phyloP scores from a whole-genome alignment of 2,329 filamentous ascomycete species.

The Plenodomus biglobosus region DNA sequence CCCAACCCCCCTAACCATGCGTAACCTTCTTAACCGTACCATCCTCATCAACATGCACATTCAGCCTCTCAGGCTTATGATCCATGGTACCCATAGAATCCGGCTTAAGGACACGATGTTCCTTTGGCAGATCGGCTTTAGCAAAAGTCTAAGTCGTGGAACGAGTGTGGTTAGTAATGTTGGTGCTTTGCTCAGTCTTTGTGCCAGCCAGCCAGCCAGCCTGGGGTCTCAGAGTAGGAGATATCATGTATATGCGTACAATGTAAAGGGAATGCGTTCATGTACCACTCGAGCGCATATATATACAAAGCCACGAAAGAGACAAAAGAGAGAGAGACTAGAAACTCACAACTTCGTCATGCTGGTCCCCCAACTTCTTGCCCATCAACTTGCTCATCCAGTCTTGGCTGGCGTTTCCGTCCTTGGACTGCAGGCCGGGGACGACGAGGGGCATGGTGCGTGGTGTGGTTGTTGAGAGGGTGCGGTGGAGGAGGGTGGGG shows the following conservation, averaged over 20 bases:
- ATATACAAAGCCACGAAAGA: too few species aligned
- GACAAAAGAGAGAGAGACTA: too few species aligned
- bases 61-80: slow-evolving; percentile 52
- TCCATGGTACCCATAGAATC: slow-evolving; percentile 53
- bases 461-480: slow-evolving; percentile 2
- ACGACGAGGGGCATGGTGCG: slow-evolving; percentile 55
- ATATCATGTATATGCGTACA: too few species aligned
- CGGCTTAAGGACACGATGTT: slow-evolving; percentile 51
- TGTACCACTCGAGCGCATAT: too few species aligned
- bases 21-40: slow-evolving; percentile 53
- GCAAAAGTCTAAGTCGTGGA: slow-evolving; percentile 50
- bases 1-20: slow-evolving; percentile 42
- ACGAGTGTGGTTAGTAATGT: too few species aligned
- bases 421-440: slow-evolving; percentile 48
- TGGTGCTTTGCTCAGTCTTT: too few species aligned
- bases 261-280: too few species aligned
- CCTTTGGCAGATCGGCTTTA: slow-evolving; percentile 51
- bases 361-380: slow-evolving; percentile 54
- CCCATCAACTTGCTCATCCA: slow-evolving; percentile 54
- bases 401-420: slow-evolving; percentile 38
- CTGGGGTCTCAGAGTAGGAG: too few species aligned
- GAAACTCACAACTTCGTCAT: slow-evolving; percentile 51
- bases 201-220: too few species aligned
- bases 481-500: background rate
- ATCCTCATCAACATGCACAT: slow-evolving; percentile 53